Evolutionary conservation across 257 asterid genomes (phyloP).

Genomic region (Leonotis leonurus): DNA sequence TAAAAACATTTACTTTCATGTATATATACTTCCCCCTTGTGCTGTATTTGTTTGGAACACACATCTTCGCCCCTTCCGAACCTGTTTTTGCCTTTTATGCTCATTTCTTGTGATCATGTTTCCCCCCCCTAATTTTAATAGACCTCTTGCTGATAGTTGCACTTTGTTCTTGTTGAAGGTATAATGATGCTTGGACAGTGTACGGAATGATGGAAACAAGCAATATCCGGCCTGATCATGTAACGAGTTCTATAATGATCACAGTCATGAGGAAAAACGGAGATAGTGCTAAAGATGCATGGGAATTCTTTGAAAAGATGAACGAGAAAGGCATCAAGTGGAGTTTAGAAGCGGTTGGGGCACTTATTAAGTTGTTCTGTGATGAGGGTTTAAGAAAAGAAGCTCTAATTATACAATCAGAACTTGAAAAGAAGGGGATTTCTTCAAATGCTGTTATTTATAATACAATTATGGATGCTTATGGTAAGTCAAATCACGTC

Average conservation of each 20-base stretch:
- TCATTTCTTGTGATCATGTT: neutral
- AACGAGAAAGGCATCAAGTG: constrained; percentile 62
- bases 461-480: constrained; percentile 81
- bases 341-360: constrained; percentile 77
- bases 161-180: constrained; percentile 34
- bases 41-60: constrained; percentile 1
- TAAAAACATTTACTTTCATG: neutral
- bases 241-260: constrained; percentile 72
- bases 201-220: constrained; percentile 55
- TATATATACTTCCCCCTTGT: neutral
- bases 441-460: constrained; percentile 66
- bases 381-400: constrained; percentile 81
- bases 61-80: neutral
- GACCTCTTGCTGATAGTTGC: neutral
- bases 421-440: constrained; percentile 75
- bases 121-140: neutral
- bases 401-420: constrained; percentile 79
- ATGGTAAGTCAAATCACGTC: constrained; percentile 59
- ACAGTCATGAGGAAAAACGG: constrained; percentile 80
- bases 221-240: constrained; percentile 70
- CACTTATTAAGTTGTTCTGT: constrained; percentile 80
- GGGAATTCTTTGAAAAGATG: constrained; percentile 71
- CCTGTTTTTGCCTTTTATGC: neutral
- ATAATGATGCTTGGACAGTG: constrained; percentile 77
- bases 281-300: constrained; percentile 63